Conservation (phyloP, 805 yeast species). For the Teunomyces stri region DNA sequence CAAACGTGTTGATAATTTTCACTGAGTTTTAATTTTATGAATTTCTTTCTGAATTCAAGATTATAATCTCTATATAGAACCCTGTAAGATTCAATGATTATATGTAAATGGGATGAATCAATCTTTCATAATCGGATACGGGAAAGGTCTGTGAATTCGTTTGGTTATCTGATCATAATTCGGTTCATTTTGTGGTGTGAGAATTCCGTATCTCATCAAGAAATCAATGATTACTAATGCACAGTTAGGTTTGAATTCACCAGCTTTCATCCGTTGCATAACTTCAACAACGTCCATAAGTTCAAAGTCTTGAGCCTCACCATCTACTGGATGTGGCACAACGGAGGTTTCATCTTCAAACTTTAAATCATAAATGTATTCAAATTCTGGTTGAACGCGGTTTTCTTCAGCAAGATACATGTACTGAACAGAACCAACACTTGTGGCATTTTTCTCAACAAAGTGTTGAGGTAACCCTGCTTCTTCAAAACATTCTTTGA, state of each 20-base stretch:
- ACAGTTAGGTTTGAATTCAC: slow-evolving; percentile 88
- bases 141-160: slow-evolving; percentile 66
- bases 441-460: slow-evolving; percentile 41
- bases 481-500: slow-evolving; percentile 88
- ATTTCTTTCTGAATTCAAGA: too few species aligned
- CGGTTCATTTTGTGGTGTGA: slow-evolving; percentile 65
- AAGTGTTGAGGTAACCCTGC: slow-evolving; percentile 67
- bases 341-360: slow-evolving; percentile 42
- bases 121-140: slow-evolving; percentile 51
- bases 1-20: too few species aligned
- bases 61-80: too few species aligned
- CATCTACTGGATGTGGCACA: slow-evolving; percentile 46
- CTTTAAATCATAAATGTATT: slow-evolving; percentile 71
- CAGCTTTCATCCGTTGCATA: slow-evolving; percentile 42
- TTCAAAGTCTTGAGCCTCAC: slow-evolving; percentile 69
- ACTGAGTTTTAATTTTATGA: too few species aligned
- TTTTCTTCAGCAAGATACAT: slow-evolving; percentile 49
- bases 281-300: slow-evolving; percentile 64
- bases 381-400: slow-evolving; percentile 86
- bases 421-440: slow-evolving; percentile 72
- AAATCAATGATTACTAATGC: slow-evolving; percentile 79
- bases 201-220: slow-evolving; percentile 75
- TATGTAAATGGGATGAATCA: neutral
- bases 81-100: neutral
- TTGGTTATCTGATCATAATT: slow-evolving; percentile 58